Conservation (phyloP, 1,284 basidiomycete species). For the Uromyces viciae-fabae region DNA sequence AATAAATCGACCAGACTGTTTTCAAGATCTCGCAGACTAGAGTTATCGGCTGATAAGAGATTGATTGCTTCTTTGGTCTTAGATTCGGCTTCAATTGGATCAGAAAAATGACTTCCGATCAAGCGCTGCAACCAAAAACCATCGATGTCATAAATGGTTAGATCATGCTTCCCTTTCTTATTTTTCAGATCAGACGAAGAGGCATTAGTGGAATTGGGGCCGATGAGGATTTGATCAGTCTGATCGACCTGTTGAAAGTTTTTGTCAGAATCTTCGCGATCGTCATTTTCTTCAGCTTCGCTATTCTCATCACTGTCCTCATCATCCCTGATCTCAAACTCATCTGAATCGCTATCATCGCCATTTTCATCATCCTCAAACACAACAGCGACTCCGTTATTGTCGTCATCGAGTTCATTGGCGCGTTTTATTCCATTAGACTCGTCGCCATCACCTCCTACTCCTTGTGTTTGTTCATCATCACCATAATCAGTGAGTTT, state of each 20-base stretch:
- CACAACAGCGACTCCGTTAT: constrained; percentile 75
- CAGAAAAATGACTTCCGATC: constrained; percentile 81
- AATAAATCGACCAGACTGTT: constrained; percentile 97
- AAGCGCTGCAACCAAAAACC: constrained; percentile 98
- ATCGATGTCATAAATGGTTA: constrained; percentile 87
- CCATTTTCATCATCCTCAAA: constrained; percentile 76
- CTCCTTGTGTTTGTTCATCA: constrained; percentile 71
- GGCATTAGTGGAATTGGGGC: constrained; percentile 54
- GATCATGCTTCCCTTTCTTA: constrained; percentile 49
- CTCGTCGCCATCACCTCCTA: constrained; percentile 74
- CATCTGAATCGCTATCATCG: constrained; percentile 76
- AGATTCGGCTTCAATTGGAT: constrained; percentile 88
- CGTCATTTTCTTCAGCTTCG: constrained; percentile 65
- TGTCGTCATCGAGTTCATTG: constrained; percentile 69
- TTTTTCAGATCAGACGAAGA: constrained; percentile 33
- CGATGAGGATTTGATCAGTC: constrained; percentile 56
- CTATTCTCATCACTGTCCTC: constrained; percentile 75
- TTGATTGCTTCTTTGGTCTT: constrained; percentile 81
- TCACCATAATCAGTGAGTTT: constrained; percentile 94
- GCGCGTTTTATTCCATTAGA: constrained; percentile 61
- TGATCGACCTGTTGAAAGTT: constrained; percentile 55
- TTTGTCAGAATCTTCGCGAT: constrained; percentile 65
- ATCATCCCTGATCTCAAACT: constrained; percentile 75
- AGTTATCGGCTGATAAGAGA: constrained; percentile 78
- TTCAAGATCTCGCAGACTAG: constrained; percentile 85